These are phyloP conservation scores for Spergularia azorica DNA, from an alignment of 179 eudicot species.

Conservation along the genomic window DNA sequence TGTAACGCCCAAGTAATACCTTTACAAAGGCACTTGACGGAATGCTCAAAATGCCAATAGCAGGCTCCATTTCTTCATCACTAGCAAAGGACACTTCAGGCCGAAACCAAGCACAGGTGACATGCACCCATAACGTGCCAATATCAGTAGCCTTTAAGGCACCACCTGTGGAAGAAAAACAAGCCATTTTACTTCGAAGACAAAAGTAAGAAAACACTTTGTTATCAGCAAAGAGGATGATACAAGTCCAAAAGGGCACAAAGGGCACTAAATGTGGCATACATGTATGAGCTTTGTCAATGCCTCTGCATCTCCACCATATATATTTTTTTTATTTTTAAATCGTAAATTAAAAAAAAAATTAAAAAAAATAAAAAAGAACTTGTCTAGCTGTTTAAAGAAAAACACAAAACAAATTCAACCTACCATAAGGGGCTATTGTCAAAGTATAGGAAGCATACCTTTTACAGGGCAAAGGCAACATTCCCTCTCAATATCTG, in stretches of 20 bases:
- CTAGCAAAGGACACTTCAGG: conserved; percentile 96
- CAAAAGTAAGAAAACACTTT: too few relatives aligned
- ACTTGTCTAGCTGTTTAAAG: background rate
- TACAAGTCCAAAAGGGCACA: background rate
- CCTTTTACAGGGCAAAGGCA: conserved; percentile 99
- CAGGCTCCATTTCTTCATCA: conserved; percentile 99
- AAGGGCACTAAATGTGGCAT: background rate
- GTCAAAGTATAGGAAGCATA: conserved; percentile 24
- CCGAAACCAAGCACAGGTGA: conserved; percentile 99
- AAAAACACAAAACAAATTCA: background rate
- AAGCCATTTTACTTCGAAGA: background rate
- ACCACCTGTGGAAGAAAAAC: conserved; percentile 57
- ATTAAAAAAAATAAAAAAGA: background rate
- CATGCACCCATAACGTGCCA: conserved; percentile 91
- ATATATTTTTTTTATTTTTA: background rate
- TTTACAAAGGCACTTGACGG: conserved; percentile 87
- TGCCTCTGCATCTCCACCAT: background rate
- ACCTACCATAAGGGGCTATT: background rate
- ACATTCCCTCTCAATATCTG: conserved; percentile 77
- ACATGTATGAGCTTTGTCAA: background rate
- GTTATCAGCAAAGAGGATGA: background rate
- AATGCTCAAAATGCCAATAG: conserved; percentile 92
- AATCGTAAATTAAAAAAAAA: background rate
- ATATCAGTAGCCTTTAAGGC: conserved; percentile 96
- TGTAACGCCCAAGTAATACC: conserved; percentile 40